These are phyloP conservation scores for Gaeumannomyces tritici DNA, from an alignment of 2,329 filamentous ascomycete species.

Conservation along the genomic window DNA sequence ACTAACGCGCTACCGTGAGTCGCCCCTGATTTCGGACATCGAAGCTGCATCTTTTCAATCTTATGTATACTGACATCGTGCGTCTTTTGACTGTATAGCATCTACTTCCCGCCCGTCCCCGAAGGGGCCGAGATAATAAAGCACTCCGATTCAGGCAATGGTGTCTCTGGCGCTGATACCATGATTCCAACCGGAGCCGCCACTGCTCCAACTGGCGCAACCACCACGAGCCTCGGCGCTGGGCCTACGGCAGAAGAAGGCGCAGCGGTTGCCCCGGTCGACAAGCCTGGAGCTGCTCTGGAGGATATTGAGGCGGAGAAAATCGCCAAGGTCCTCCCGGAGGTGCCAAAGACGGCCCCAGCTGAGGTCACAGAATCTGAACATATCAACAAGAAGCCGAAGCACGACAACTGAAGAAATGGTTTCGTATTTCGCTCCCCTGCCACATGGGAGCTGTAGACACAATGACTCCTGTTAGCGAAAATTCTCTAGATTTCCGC, in stretches of 20 bases:
- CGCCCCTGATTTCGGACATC: background rate
- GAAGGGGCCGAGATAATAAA: slow-evolving; percentile 2
- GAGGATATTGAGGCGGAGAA: slow-evolving; percentile 12
- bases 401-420: slow-evolving; percentile 6
- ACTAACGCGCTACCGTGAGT: slow-evolving; percentile 61
- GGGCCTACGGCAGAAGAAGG: background rate
- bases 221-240: background rate
- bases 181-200: background rate
- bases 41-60: background rate
- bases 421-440: background rate
- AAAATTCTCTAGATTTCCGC: background rate
- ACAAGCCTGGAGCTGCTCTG: slow-evolving; percentile 2
- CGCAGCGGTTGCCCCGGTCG: background rate
- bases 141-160: background rate
- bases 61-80: background rate
- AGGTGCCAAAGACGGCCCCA: slow-evolving; percentile 16
- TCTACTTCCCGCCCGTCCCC: slow-evolving; percentile 19
- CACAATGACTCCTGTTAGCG: background rate
- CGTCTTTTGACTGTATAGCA: slow-evolving; percentile 7
- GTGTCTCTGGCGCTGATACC: background rate
- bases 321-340: slow-evolving; percentile 16
- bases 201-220: background rate
- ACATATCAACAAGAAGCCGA: slow-evolving; percentile 17
- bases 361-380: slow-evolving; percentile 7
- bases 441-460: background rate